Evolutionary conservation across 768 basidiomycete species (phyloP).

Genomic region (Xerocomellus amylosporus): DNA sequence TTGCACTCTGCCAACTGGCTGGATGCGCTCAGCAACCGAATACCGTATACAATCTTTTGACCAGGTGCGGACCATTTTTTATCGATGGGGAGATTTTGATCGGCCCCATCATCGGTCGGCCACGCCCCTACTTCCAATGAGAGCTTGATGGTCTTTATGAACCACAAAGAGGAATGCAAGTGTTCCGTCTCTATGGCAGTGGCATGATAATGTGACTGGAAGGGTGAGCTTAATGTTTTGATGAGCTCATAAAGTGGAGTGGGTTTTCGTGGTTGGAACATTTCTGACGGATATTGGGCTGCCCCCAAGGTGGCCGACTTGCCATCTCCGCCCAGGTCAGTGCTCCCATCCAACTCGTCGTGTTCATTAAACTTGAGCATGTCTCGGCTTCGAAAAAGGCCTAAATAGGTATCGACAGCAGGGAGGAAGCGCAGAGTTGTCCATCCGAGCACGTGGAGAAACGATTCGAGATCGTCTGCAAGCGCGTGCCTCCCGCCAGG

Average conservation of each 20-base stretch:
- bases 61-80: no score
- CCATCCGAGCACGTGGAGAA: slow-evolving; percentile 13
- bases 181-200: no score
- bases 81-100: not conserved
- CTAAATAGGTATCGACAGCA: not conserved
- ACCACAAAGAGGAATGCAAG: not conserved
- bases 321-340: not conserved
- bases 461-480: slow-evolving; percentile 34
- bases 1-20: no score
- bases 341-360: no score
- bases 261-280: not conserved
- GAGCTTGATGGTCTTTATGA: not conserved
- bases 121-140: not conserved
- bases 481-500: slow-evolving; percentile 17
- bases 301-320: not conserved
- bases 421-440: not conserved
- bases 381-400: not conserved
- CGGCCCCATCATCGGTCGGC: not conserved
- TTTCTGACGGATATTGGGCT: not conserved
- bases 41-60: no score
- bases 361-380: not conserved
- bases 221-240: not conserved
- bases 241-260: not conserved
- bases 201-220: not conserved
- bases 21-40: no score